These are phyloP conservation scores for Adansonia grandidieri DNA, from an alignment of 441 rosid genomes.

Conservation along the genomic window DNA sequence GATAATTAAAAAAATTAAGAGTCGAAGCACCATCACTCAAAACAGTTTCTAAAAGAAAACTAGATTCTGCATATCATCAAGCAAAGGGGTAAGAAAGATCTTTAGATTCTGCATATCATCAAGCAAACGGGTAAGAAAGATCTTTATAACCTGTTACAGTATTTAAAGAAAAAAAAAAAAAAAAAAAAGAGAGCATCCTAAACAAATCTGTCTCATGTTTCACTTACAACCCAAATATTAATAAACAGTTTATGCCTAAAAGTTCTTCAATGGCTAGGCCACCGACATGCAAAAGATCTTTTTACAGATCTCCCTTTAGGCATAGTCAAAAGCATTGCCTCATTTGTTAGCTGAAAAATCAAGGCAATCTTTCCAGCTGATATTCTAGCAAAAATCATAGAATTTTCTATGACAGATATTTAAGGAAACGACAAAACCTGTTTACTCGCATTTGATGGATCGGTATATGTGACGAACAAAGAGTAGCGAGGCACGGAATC, in stretches of 20 bases:
- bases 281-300: not conserved
- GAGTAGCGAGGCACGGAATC: slow-evolving; percentile 61
- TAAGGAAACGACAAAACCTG: slow-evolving; percentile 7
- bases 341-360: not conserved
- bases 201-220: slow-evolving; percentile 17
- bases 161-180: not conserved
- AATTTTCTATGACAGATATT: slow-evolving; percentile 11
- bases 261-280: not conserved
- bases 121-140: not conserved
- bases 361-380: slow-evolving; percentile 25
- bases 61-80: not conserved
- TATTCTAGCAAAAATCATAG: slow-evolving; percentile 37
- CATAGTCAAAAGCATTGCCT: not conserved
- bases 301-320: not conserved
- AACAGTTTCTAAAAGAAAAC: not conserved
- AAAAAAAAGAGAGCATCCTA: slow-evolving; percentile 12
- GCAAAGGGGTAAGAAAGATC: no score
- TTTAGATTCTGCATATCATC: no score
- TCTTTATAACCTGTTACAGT: not conserved
- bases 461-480: slow-evolving; percentile 65
- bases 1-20: no score
- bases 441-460: slow-evolving; percentile 64
- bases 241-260: slow-evolving; percentile 19
- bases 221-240: slow-evolving; percentile 11
- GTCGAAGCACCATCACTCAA: no score